phyloP scores from a whole-genome alignment of 2,329 filamentous ascomycete genomes.

The Proliferodiscus dingleyae region DNA sequence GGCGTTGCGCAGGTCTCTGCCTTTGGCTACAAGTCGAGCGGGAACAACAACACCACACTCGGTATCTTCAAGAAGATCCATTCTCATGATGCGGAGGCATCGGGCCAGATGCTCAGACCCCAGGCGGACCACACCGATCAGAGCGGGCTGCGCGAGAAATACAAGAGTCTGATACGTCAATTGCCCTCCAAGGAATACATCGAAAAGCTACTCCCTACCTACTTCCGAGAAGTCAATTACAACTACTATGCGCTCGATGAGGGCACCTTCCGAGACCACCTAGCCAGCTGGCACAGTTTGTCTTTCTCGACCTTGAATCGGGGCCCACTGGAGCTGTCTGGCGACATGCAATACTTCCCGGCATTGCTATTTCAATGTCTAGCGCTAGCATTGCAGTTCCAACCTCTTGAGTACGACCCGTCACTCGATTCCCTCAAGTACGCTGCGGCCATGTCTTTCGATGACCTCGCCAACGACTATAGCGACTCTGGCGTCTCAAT shows the following conservation, averaged over 20 bases:
- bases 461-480: slow-evolving; percentile 56
- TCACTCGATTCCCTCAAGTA: slow-evolving; percentile 55
- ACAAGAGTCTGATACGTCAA: slow-evolving; percentile 53
- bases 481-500: slow-evolving; percentile 53
- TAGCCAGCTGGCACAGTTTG: slow-evolving; percentile 50
- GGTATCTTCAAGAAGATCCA: slow-evolving; percentile 53
- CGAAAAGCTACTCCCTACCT: slow-evolving; percentile 50
- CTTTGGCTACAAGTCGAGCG: slow-evolving; percentile 48
- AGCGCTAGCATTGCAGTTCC: slow-evolving; percentile 48
- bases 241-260: slow-evolving; percentile 54
- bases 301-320: slow-evolving; percentile 47
- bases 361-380: slow-evolving; percentile 56
- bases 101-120: slow-evolving; percentile 15
- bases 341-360: slow-evolving; percentile 52
- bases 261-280: slow-evolving; percentile 45
- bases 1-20: slow-evolving; percentile 25
- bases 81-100: slow-evolving; percentile 34
- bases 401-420: slow-evolving; percentile 43
- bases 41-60: slow-evolving; percentile 48
- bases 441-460: slow-evolving; percentile 53
- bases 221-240: slow-evolving; percentile 55
- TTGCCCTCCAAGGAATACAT: slow-evolving; percentile 51
- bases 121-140: slow-evolving; percentile 28
- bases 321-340: slow-evolving; percentile 46
- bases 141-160: slow-evolving; percentile 48